Evolutionary conservation across 2,329 filamentous ascomycete species (phyloP), one percentile per base, ranked within the genome.

Genomic region (Aspergillus ustus): DNA sequence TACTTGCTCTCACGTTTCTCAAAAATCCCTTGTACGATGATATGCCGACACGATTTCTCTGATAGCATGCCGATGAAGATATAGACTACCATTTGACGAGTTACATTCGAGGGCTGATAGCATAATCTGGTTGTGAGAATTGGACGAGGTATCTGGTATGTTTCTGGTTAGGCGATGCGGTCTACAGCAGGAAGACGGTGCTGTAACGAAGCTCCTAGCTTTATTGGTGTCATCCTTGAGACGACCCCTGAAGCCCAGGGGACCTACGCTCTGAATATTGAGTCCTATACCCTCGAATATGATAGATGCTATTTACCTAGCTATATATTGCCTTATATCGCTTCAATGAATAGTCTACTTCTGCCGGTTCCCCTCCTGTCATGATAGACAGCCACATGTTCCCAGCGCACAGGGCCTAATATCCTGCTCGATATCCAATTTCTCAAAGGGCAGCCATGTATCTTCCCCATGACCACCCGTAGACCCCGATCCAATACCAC

Each of bases 361-460:
- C 45, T 34, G 20, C 28, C 34, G 13, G 8, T 29, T 15, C 17
- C 15, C 19, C 13, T 19, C 25, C 19, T 29, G 43, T 50, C 20
- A 51, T 13, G 55, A 53, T 43, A 75, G 66, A 70, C 76, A 78
- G 2, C 49, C 45, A 66, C 79, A 81, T 17, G 59, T 61, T 7
- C 77, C 78, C 44, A 66, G 73, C 5, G 79, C 79, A 72, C 80
- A 82, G 28, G 72, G 70, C 19, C 65, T 65, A 11, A 82, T 69
- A 69, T 85, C 82, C 58, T 69, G 63, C 44, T 84, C 80, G 51
- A 85, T 72, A 75, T 84, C 76, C 63, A 85, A 65, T 40, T 70
- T 70, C 60, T 73, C 67, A 66, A 84, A 80, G 4, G 71, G 67
- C 25, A 75, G 74, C 73, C 82, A 78, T 0, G 76, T 59, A 66